Evolutionary conservation across 306 rosid genomes (phyloP).

Genomic region (Cucurbita maxima): DNA sequence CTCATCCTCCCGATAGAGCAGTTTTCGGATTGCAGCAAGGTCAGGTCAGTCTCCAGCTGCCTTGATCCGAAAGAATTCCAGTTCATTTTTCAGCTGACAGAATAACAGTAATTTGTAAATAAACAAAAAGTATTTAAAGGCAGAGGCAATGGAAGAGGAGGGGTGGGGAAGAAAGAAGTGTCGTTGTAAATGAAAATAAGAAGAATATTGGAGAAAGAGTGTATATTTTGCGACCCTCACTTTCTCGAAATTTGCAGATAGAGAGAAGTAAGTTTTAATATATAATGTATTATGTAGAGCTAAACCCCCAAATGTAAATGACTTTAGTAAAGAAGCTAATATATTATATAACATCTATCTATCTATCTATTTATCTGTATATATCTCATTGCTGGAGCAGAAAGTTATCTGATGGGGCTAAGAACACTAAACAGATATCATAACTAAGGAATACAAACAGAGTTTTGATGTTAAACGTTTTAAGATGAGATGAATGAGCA

Average conservation of each 20-base stretch:
- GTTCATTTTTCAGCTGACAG: constrained; percentile 22
- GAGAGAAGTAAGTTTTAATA: not conserved
- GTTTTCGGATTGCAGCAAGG: constrained; percentile 8
- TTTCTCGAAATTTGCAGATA: constrained; percentile 4
- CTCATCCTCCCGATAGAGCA: constrained; percentile 25
- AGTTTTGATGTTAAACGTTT: not conserved
- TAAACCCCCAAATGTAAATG: constrained; percentile 40
- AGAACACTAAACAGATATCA: not conserved
- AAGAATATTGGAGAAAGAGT: constrained; percentile 2
- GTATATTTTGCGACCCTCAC: not conserved
- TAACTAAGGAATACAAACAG: not conserved
- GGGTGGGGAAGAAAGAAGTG: not conserved
- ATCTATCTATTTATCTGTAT: not conserved
- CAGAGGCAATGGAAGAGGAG: not conserved
- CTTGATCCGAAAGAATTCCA: constrained; percentile 20
- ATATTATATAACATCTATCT: not conserved
- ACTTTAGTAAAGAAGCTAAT: constrained; percentile 6
- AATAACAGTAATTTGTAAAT: constrained; percentile 33
- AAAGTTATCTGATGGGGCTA: not conserved
- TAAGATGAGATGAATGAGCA: not conserved
- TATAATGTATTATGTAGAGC: not conserved
- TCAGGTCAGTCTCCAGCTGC: constrained; percentile 1
- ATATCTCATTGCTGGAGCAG: not conserved
- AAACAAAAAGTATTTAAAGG: constrained; percentile 19
- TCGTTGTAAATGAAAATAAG: not conserved